phyloP scores from a whole-genome alignment of 306 rosid genomes.

The Astragalus glycyphyllos region DNA sequence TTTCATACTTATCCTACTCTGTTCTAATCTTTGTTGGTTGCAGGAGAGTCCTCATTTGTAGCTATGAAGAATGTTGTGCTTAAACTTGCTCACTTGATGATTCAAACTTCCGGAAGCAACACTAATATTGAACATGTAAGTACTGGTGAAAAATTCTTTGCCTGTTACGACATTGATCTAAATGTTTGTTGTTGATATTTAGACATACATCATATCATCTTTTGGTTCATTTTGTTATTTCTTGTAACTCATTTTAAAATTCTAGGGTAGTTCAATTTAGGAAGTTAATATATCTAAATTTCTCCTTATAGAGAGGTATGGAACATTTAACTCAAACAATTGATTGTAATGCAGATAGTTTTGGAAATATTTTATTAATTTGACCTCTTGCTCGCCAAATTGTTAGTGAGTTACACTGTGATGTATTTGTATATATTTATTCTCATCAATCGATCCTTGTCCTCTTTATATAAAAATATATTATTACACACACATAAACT shows the following conservation, averaged over 20 bases:
- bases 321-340: not conserved
- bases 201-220: conserved; percentile 16
- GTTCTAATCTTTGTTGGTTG: conserved; percentile 43
- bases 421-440: too few relatives aligned
- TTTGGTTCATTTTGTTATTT: conserved; percentile 17
- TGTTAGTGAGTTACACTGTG: conserved; percentile 2
- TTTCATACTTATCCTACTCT: conserved; percentile 33
- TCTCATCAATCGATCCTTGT: too few relatives aligned
- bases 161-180: conserved; percentile 11
- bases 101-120: conserved; percentile 45
- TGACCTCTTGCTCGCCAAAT: not conserved
- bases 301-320: not conserved
- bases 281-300: conserved; percentile 3
- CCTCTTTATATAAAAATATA: too few relatives aligned
- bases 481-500: too few relatives aligned
- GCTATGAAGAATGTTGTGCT: conserved; percentile 71
- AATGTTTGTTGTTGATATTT: conserved; percentile 11
- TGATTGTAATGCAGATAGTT: not conserved
- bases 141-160: conserved; percentile 33
- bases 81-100: conserved; percentile 77
- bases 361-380: conserved; percentile 2
- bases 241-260: not conserved
- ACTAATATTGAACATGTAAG: conserved; percentile 65
- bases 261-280: conserved; percentile 14
- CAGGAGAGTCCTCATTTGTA: conserved; percentile 68